Conservation (phyloP, 306 rosid genomes). For the Cucurbita moschata region DNA sequence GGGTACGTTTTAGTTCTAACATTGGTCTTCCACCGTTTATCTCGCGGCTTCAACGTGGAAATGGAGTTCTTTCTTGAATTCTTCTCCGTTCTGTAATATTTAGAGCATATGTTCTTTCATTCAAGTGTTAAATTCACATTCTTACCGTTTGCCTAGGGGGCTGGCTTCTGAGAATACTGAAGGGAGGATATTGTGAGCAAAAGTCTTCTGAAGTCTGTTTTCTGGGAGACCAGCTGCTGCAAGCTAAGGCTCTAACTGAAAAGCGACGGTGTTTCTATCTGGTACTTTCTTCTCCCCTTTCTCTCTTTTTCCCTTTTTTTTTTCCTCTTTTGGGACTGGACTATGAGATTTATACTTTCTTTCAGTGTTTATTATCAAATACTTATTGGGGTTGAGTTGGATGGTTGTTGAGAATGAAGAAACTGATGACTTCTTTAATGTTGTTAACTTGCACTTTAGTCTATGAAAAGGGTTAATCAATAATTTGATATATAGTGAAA, state of each 20-base stretch:
- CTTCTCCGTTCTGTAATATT: not conserved
- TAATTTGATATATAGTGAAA: not conserved
- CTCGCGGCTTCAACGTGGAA: not conserved
- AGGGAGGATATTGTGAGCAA: not conserved
- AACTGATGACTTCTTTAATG: not conserved
- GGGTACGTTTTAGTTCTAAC: not conserved
- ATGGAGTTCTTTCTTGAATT: not conserved
- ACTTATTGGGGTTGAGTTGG: not conserved
- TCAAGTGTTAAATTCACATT: not conserved
- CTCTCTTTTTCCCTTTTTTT: not conserved
- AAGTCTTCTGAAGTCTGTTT: not conserved
- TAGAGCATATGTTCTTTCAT: not conserved
- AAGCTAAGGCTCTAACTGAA: not conserved
- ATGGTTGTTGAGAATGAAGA: not conserved
- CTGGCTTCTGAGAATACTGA: not conserved
- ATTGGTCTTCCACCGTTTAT: not conserved
- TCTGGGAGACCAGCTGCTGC: not conserved
- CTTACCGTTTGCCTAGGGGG: not conserved
- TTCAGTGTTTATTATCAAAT: not conserved
- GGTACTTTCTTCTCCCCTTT: not conserved
- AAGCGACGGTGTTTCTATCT: not conserved
- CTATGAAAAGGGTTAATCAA: not conserved
- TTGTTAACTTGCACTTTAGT: not conserved
- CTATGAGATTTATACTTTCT: not conserved
- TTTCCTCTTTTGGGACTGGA: too few species aligned